Percentiles rank a stretch among this genome's conserved stretches.
Conservation (phyloP, 1,139 yeast genomes). For the Kodamaea derodonti region DNA sequence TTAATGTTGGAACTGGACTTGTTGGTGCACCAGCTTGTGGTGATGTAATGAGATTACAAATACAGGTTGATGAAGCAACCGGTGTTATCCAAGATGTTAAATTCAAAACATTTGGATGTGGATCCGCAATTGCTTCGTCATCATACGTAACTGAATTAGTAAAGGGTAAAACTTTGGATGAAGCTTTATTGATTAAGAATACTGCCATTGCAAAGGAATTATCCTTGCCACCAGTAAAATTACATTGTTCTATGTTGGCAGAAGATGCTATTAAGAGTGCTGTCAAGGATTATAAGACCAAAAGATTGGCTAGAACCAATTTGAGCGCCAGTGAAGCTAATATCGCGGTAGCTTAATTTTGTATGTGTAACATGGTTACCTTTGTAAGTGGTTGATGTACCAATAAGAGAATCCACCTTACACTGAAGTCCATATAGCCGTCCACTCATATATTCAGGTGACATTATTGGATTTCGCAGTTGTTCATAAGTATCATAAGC, state of each 20-base stretch:
- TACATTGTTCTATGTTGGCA: slow-evolving; percentile 97
- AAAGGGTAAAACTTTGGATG: slow-evolving; percentile 91
- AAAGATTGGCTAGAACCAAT: slow-evolving; percentile 42
- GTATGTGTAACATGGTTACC: too few species aligned
- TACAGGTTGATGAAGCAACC: slow-evolving; percentile 83
- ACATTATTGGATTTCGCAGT: too few species aligned
- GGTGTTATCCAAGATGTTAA: slow-evolving; percentile 93
- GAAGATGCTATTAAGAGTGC: slow-evolving; percentile 98
- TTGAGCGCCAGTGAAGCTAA: slow-evolving; percentile 50
- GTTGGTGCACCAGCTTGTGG: slow-evolving; percentile 99
- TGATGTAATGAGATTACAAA: slow-evolving; percentile 96
- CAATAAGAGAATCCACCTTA: too few species aligned
- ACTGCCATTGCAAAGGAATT: slow-evolving; percentile 91
- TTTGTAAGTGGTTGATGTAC: too few species aligned
- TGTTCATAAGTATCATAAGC: too few species aligned
- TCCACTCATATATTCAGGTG: too few species aligned
- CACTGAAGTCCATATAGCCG: too few species aligned
- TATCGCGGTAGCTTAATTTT: neutral
- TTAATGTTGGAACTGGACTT: slow-evolving; percentile 91
- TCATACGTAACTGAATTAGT: slow-evolving; percentile 94
- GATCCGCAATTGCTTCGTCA: slow-evolving; percentile 94
- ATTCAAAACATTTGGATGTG: slow-evolving; percentile 98
- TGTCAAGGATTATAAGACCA: slow-evolving; percentile 86
- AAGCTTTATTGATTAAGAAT: slow-evolving; percentile 86
- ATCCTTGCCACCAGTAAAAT: slow-evolving; percentile 92